Evolutionary conservation across 768 basidiomycete genomes (phyloP).

Genomic region (Boletus sp.): DNA sequence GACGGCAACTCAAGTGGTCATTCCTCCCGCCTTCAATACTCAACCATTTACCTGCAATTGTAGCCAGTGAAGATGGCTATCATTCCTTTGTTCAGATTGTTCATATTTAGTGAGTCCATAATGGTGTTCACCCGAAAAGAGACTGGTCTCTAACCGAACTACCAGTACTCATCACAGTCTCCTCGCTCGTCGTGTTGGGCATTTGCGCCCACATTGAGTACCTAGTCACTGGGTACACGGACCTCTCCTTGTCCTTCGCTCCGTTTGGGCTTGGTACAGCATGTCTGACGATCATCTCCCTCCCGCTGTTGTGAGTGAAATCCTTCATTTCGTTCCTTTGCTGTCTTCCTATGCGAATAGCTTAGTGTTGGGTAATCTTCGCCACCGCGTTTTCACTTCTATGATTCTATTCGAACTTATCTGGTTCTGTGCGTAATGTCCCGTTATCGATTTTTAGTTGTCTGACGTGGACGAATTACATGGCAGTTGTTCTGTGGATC

Average conservation of each 20-base stretch:
- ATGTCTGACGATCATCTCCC: constrained; percentile 17
- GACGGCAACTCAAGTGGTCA: not conserved
- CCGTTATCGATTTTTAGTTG: not conserved
- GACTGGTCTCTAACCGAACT: not conserved
- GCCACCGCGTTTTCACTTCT: constrained; percentile 16
- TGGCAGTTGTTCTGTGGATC: constrained; percentile 22
- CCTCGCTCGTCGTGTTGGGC: constrained; percentile 21
- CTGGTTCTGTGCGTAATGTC: constrained; percentile 25
- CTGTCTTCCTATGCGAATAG: constrained; percentile 6
- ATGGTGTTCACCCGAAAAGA: not conserved
- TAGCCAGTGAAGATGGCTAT: constrained; percentile 17
- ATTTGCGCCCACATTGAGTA: constrained; percentile 20
- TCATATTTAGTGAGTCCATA: constrained; percentile 22
- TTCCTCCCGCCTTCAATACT: not conserved
- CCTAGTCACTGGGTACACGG: constrained; percentile 5
- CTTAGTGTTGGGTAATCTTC: constrained; percentile 11
- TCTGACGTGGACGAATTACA: not conserved
- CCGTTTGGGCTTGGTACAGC: constrained; percentile 15
- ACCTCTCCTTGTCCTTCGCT: constrained; percentile 4
- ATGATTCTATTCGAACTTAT: constrained; percentile 25
- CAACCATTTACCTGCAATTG: not conserved
- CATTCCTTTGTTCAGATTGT: constrained; percentile 25
- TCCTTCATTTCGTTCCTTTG: not conserved
- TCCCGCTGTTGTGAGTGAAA: constrained; percentile 26
- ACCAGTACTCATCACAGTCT: constrained; percentile 15